A percentile compares a stretch with the other conserved stretches of the same genome.
These are phyloP conservation scores for Xylariaceae sp. DNA, from an alignment of 2,329 filamentous ascomycete genomes.

Conservation along the genomic window DNA sequence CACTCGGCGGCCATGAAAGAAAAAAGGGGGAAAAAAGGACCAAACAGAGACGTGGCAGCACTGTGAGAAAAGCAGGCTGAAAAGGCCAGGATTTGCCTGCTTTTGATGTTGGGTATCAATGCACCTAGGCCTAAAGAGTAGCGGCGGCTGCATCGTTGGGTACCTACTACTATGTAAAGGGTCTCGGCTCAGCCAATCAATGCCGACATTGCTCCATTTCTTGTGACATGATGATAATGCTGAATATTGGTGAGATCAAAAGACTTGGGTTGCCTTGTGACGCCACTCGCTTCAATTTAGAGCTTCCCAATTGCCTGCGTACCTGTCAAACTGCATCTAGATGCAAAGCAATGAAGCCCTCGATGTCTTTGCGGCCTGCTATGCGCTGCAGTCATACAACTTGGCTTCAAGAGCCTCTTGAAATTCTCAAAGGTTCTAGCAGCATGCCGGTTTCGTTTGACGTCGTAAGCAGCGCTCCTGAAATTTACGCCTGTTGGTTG, in stretches of 20 bases:
- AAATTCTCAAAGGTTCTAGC: neutral
- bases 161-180: constrained; percentile 38
- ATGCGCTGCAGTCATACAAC: neutral
- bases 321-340: constrained; percentile 29
- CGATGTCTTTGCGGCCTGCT: constrained; percentile 1
- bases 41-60: constrained; percentile 23
- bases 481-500: neutral
- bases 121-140: constrained; percentile 44
- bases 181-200: constrained; percentile 35
- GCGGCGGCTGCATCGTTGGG: constrained; percentile 30
- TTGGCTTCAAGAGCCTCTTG: neutral
- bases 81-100: constrained; percentile 25
- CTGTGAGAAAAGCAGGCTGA: constrained; percentile 17
- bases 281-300: constrained; percentile 26
- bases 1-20: constrained; percentile 16
- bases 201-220: constrained; percentile 12
- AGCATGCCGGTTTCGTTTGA: neutral
- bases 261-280: constrained; percentile 22
- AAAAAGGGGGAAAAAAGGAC: constrained; percentile 2
- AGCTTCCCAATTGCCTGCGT: constrained; percentile 16
- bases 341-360: constrained; percentile 22
- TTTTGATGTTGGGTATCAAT: constrained; percentile 49
- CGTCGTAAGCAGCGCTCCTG: neutral
- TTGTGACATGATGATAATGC: constrained; percentile 29
- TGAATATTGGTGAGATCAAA: constrained; percentile 21